These are phyloP conservation scores for Phaeolepiota aurea DNA, from an alignment of 768 basidiomycete genomes.

Conservation along the genomic window DNA sequence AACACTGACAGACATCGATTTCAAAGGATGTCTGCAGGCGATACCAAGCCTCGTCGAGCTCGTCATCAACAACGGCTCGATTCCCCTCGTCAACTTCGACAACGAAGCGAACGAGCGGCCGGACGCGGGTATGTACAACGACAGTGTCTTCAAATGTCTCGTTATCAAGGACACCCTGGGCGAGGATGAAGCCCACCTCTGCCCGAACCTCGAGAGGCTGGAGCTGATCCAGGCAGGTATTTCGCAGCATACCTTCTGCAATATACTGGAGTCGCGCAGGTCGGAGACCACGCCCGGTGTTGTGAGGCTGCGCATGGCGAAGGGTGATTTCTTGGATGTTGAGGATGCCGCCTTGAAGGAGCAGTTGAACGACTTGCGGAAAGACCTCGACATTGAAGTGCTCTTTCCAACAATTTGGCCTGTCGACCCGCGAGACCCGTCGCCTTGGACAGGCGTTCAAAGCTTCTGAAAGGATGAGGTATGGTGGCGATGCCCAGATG, in stretches of 20 bases:
- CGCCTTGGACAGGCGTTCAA: slow-evolving; percentile 20
- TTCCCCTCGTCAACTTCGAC: not conserved
- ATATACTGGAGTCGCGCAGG: slow-evolving; percentile 17
- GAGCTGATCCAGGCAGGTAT: slow-evolving; percentile 17
- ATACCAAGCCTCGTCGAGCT: slow-evolving; percentile 14
- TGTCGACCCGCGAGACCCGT: slow-evolving; percentile 18
- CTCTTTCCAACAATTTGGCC: slow-evolving; percentile 14
- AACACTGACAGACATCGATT: slow-evolving; percentile 12
- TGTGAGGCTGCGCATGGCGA: not conserved
- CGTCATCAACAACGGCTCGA: slow-evolving; percentile 12
- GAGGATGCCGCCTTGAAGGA: not conserved
- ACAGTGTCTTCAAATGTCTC: slow-evolving; percentile 14
- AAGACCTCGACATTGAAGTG: slow-evolving; percentile 15
- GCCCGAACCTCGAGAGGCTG: slow-evolving; percentile 15
- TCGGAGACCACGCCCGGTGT: slow-evolving; percentile 7
- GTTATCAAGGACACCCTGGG: not conserved
- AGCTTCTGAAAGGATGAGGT: too few relatives aligned
- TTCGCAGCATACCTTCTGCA: slow-evolving; percentile 15
- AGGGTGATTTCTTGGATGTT: not conserved
- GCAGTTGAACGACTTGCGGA: slow-evolving; percentile 3
- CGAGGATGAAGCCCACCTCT: slow-evolving; percentile 7
- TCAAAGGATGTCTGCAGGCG: slow-evolving; percentile 14
- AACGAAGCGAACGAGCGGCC: slow-evolving; percentile 4
- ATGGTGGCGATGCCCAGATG: too few relatives aligned
- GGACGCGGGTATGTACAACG: slow-evolving; percentile 13